Evolutionary conservation across 2,329 filamentous ascomycete species (phyloP), one percentile per base, ranked within the genome.

Genomic region (Xylariaceae sp.): DNA sequence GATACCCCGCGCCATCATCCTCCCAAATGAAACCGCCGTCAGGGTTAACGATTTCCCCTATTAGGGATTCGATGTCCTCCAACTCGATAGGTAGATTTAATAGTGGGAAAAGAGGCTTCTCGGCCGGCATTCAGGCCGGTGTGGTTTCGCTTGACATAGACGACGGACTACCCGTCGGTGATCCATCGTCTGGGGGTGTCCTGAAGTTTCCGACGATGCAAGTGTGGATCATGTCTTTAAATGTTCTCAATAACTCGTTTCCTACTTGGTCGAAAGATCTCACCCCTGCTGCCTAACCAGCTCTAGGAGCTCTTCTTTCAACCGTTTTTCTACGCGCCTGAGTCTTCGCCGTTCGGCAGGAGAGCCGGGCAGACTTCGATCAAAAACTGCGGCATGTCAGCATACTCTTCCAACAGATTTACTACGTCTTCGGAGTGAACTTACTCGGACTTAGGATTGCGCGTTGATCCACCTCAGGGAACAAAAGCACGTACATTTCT

Each of bases 401-500:
- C 51, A 57, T 52, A 6, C 18, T 56, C 15, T 39, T 30, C 45
- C 37, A 39, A 11, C 10, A 39, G 8, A 5, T 5, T 44, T 35
- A 18, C 18, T n/a, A 10, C 18, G 47, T 7, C 8, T 51, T 11
- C 9, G 44, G 10, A 44, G 41, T 37, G n/a, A 58, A 57, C 68
- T 60, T 65, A 72, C 70, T 71, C 59, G 70, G 67, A 56, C 67
- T 71, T 34, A 69, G 70, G 51, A 71, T 56, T 2, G 67, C 65
- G 10, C 68, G 65, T 2, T 52, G 62, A 45, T 70, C 69, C 3
- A 67, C 66, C 11, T 63, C 60, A 7, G 70, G 70, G 39, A 72
- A 72, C 2, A 72, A 61, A 23, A 71, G 68, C 53, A 70, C 49
- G 61, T 72, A 72, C 4, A 71, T 71, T 1, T 71, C 69, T 37